Evolutionary conservation across 768 basidiomycete genomes (phyloP).

Genomic region (Chalciporus piperatus): DNA sequence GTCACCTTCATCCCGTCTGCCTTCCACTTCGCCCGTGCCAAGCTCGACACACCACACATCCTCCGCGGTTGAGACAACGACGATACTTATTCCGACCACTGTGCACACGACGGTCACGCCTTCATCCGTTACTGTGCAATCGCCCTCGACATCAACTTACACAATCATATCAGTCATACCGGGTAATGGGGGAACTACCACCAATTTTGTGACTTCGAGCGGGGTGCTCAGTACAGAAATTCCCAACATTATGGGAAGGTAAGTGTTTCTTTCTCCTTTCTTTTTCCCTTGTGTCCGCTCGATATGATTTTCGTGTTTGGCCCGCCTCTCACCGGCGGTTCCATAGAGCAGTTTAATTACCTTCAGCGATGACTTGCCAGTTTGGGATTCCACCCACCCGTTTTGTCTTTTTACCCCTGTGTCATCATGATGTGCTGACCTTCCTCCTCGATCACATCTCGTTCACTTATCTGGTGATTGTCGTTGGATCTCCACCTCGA

Average conservation of each 20-base stretch:
- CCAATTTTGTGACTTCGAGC: slow-evolving; percentile 20
- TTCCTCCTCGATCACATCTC: slow-evolving; percentile 12
- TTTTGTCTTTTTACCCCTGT: slow-evolving; percentile 18
- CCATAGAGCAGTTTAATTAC: slow-evolving; percentile 8
- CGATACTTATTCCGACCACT: slow-evolving; percentile 16
- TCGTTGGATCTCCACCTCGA: slow-evolving; percentile 3
- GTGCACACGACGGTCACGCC: slow-evolving; percentile 2
- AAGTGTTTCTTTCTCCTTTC: slow-evolving; percentile 5
- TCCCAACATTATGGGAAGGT: slow-evolving; percentile 12
- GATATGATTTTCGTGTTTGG: neutral
- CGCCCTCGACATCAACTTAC: slow-evolving; percentile 17
- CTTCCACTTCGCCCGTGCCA: neutral
- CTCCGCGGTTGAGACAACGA: slow-evolving; percentile 5
- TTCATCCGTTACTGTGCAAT: neutral
- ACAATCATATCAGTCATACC: slow-evolving; percentile 17
- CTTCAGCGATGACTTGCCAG: neutral
- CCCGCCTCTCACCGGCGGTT: slow-evolving; percentile 3
- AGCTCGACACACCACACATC: neutral
- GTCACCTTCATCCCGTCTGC: neutral
- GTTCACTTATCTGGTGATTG: slow-evolving; percentile 7
- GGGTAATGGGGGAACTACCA: slow-evolving; percentile 13
- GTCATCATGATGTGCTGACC: slow-evolving; percentile 22
- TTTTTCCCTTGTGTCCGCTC: neutral
- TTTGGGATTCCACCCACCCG: slow-evolving; percentile 3
- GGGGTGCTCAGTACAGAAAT: slow-evolving; percentile 23